phyloP scores from a whole-genome alignment of 768 basidiomycete genomes.

The Suillus decipiens region DNA sequence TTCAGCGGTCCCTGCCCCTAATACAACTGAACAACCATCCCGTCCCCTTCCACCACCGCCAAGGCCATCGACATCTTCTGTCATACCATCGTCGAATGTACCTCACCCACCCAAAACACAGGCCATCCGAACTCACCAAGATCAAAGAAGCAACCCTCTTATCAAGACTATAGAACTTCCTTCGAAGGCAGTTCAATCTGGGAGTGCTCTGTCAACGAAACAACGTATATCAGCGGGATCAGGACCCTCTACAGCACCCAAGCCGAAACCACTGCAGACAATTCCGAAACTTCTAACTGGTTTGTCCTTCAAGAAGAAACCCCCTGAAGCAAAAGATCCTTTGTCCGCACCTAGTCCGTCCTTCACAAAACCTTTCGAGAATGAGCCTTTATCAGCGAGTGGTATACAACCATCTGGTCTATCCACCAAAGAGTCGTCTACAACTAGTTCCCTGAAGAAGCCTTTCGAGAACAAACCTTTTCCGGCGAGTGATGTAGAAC shows the following conservation, averaged over 20 bases:
- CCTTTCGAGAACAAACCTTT: background rate
- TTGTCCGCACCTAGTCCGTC: background rate
- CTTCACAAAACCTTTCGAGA: background rate
- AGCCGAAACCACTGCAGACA: conserved; percentile 36
- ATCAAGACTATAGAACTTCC: conserved; percentile 34
- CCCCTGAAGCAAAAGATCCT: conserved; percentile 21
- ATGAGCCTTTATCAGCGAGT: background rate
- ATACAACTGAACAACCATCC: background rate
- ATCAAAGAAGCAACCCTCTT: conserved; percentile 30
- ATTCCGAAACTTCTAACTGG: conserved; percentile 28
- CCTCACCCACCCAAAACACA: conserved; percentile 18
- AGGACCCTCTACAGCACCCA: conserved; percentile 35
- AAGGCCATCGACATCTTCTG: background rate
- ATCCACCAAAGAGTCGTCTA: conserved; percentile 14
- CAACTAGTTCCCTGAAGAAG: background rate
- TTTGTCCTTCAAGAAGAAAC: conserved; percentile 49
- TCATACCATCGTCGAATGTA: conserved; percentile 11
- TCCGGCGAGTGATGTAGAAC: background rate
- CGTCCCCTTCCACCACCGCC: conserved; percentile 7
- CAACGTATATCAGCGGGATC: conserved; percentile 44
- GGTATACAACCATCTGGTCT: background rate
- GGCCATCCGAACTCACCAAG: conserved; percentile 30
- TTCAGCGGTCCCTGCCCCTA: background rate
- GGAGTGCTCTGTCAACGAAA: conserved; percentile 50
- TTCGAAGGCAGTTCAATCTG: conserved; percentile 24